phyloP scores from a whole-genome alignment of 2,329 filamentous ascomycete genomes.

The Scopulariopsis brevicaulis region DNA sequence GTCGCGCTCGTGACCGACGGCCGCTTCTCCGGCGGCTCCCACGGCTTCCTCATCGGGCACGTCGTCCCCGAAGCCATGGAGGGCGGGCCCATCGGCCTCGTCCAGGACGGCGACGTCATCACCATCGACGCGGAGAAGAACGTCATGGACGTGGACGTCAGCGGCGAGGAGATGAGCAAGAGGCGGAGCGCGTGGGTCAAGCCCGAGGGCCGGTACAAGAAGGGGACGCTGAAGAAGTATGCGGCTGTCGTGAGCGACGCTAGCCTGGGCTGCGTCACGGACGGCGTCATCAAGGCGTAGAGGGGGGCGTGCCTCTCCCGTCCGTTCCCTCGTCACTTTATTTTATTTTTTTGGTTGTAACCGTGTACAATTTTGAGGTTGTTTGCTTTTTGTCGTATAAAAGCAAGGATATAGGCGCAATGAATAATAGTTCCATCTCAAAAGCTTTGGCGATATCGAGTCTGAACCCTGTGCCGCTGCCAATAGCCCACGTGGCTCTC shows the following conservation, averaged over 20 bases:
- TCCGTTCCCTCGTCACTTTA: not conserved
- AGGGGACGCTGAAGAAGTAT: constrained; percentile 63
- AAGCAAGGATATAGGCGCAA: constrained; percentile 4
- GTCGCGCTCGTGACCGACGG: constrained; percentile 66
- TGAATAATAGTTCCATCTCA: not conserved
- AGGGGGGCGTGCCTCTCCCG: not conserved
- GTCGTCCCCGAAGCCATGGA: constrained; percentile 81
- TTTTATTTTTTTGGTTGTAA: not conserved
- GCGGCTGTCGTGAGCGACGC: constrained; percentile 47
- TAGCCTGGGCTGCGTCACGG: constrained; percentile 48
- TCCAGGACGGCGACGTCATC: constrained; percentile 70
- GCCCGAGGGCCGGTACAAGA: constrained; percentile 44
- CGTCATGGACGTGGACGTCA: constrained; percentile 55
- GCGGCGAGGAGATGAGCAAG: constrained; percentile 49
- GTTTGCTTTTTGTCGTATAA: not conserved
- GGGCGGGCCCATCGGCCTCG: constrained; percentile 73
- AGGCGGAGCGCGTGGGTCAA: constrained; percentile 50
- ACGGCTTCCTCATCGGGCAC: constrained; percentile 81
- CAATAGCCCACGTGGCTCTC: not conserved
- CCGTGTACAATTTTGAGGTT: not conserved
- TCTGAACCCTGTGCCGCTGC: too few relatives aligned
- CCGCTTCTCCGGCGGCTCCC: constrained; percentile 69
- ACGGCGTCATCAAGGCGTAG: constrained; percentile 17
- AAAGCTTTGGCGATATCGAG: not conserved
- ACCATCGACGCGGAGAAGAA: constrained; percentile 72